Conservation (phyloP, 2,329 filamentous ascomycete genomes). For the Fusarium piperis region DNA sequence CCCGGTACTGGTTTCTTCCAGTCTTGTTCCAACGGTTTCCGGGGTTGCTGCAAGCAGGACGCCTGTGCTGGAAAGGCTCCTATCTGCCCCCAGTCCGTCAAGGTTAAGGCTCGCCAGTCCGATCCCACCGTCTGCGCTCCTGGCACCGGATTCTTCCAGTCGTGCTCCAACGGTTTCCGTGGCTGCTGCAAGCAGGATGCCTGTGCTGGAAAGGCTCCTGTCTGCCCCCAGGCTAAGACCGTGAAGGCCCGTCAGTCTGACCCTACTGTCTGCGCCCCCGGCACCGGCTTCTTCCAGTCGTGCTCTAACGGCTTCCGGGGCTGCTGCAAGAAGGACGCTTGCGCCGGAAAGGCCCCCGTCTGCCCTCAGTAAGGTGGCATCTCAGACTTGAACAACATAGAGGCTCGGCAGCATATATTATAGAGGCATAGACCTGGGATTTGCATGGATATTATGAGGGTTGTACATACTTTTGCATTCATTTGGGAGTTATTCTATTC, state of each 20-base stretch:
- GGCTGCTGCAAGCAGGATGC: background rate
- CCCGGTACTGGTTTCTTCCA: conserved; percentile 11
- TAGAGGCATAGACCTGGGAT: background rate
- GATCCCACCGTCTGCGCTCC: background rate
- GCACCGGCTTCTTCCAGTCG: conserved; percentile 20
- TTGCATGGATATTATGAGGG: background rate
- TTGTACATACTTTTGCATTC: background rate
- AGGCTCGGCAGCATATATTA: background rate
- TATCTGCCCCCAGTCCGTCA: background rate
- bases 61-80: conserved; percentile 5
- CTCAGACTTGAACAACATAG: background rate
- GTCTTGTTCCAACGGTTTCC: conserved; percentile 11
- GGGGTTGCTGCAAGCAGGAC: conserved; percentile 25
- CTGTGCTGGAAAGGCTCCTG: background rate
- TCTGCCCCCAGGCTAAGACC: background rate
- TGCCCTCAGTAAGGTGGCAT: conserved; percentile 24
- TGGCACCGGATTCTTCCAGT: background rate
- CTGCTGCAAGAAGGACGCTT: conserved; percentile 32
- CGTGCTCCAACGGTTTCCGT: background rate
- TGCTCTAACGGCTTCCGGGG: conserved; percentile 27
- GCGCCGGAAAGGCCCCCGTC: conserved; percentile 18
- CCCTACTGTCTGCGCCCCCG: conserved; percentile 5
- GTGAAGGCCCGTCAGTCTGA: background rate
- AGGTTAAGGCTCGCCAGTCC: background rate
- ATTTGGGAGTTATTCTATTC: background rate